These are phyloP conservation scores for Periconia sp. DNA, from an alignment of 2,329 filamentous ascomycete genomes.

Conservation along the genomic window DNA sequence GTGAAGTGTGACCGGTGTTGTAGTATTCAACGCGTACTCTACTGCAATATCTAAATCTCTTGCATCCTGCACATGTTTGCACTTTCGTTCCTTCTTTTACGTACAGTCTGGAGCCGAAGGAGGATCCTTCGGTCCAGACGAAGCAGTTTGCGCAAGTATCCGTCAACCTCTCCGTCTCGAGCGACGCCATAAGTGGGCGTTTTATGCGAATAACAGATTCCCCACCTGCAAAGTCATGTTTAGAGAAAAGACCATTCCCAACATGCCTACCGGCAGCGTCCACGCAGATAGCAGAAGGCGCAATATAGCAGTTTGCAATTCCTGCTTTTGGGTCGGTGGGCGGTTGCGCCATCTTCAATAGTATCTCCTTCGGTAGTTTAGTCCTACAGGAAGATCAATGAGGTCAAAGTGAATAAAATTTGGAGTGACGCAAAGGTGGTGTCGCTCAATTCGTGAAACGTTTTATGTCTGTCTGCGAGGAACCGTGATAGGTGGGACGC, in stretches of 20 bases:
- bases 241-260: conserved; percentile 60
- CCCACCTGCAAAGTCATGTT: conserved; percentile 49
- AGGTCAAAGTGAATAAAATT: too few species aligned
- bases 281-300: conserved; percentile 22
- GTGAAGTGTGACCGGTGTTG: background rate
- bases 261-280: conserved; percentile 21
- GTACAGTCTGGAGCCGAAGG: conserved; percentile 34
- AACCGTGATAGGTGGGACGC: background rate
- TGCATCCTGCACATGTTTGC: conserved; percentile 61
- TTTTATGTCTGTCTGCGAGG: background rate
- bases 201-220: conserved; percentile 52
- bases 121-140: conserved; percentile 40
- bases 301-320: conserved; percentile 20
- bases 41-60: conserved; percentile 61
- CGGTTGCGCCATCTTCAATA: background rate
- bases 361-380: background rate
- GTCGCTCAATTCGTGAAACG: background rate
- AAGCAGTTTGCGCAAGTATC: conserved; percentile 63
- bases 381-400: background rate
- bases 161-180: conserved; percentile 54
- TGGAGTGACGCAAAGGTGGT: background rate
- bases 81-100: conserved; percentile 41
- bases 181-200: conserved; percentile 56
- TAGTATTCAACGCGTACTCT: conserved; percentile 47
- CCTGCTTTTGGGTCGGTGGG: background rate